Base-by-base conservation (phyloP, 2,329 filamentous ascomycete genomes). In the Colletotrichum trifolii region DNA sequence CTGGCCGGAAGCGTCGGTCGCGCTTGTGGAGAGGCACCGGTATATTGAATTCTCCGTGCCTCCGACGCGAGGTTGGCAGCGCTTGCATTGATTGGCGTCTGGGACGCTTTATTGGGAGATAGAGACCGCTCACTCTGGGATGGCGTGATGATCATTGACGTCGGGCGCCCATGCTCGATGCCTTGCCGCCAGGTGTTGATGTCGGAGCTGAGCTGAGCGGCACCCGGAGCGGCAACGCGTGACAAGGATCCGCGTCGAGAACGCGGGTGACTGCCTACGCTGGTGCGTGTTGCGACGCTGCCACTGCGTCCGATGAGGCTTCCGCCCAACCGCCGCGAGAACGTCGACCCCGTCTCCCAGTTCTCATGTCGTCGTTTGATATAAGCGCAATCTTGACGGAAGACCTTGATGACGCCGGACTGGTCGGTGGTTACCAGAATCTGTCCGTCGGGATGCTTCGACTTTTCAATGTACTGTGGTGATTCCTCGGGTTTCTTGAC, bases 401-500 rank as follows among this genome's bases (percentile, higher is more conserved):
- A 97, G 1, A 98, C 91, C 75, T 97, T 97, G 79, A 99, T 96
- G 34, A 89, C 87, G 40, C 96, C 96, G 0, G 88, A 89, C 71
- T 93, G 93, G 75, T 97, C 95, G 2, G 94, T 92, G 0, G 95
- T 97, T 54, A 98, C 87, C 60, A 99, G 90, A 67, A 99, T 97
- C 71, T 97, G 93, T 34, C 96, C 96, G 66, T 90, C 89, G 12
- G 83, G 80, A 74, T 99, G 96, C 13, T 85, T 85, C 7, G 89
- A 91, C 13, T 94, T 89, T 10, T 92, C 85, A 40, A 94, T 78
- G 72, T 96, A 97, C 0, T 90, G 88, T 0, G 94, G 92, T 1
- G 89, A 91, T 70, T 92, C 90, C 63, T 91, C 88, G 0, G 87
- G 86, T 67, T 79, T 82, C 67, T 76, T 82, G 34, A 69, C 54